Percentiles rank a stretch among this genome's conserved stretches.
phyloP scores from a whole-genome alignment of 2,329 filamentous ascomycete species.

The Fusarium sp. region DNA sequence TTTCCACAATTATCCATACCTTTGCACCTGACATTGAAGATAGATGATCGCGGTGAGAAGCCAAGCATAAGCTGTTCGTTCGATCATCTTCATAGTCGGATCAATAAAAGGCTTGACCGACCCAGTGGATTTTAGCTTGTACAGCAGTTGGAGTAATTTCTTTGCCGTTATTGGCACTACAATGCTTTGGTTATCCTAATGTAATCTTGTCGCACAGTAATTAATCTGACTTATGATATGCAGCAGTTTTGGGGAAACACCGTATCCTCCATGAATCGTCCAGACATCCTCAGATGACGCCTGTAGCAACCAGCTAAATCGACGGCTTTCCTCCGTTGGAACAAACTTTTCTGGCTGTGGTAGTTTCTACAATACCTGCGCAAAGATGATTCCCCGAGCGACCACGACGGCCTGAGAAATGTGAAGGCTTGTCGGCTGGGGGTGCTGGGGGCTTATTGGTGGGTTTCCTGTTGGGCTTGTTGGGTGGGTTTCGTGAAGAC shows the following conservation, averaged over 20 bases:
- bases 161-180: conserved; percentile 6
- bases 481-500: not conserved
- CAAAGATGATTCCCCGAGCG: not conserved
- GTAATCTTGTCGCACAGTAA: not conserved
- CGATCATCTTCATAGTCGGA: conserved; percentile 2
- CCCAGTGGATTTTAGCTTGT: not conserved
- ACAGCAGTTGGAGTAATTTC: conserved; percentile 4
- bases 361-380: conserved; percentile 2
- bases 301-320: conserved; percentile 3
- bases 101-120: not conserved
- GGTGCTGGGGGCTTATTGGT: not conserved
- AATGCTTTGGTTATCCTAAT: not conserved
- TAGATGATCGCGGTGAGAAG: conserved; percentile 15
- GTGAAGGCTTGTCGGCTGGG: conserved; percentile 3
- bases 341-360: conserved; percentile 5
- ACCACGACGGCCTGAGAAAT: conserved; percentile 3
- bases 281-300: conserved; percentile 1
- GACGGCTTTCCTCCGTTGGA: conserved; percentile 2
- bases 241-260: not conserved
- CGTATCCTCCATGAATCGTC: conserved; percentile 3
- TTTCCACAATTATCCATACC: conserved; percentile 1
- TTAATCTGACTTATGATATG: conserved; percentile 4
- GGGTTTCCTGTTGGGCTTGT: not conserved
- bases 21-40: conserved; percentile 12
- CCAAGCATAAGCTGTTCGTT: conserved; percentile 15